These are phyloP conservation scores for Trametes cingulata DNA, from an alignment of 768 basidiomycete species.

Conservation along the genomic window DNA sequence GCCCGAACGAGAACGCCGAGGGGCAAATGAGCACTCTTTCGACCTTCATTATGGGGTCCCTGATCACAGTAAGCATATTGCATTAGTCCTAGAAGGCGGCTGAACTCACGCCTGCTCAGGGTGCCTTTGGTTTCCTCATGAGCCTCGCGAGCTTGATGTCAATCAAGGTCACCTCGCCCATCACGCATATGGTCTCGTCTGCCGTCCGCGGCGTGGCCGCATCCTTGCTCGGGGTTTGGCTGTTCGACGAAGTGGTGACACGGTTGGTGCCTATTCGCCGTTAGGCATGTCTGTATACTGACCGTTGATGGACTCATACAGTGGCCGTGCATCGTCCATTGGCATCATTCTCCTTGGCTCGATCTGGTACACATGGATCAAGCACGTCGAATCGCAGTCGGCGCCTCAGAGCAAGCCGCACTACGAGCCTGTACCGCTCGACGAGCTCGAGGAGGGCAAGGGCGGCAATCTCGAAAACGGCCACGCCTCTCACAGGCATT, in stretches of 20 bases:
- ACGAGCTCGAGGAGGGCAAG: slow-evolving; percentile 60
- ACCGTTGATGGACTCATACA: slow-evolving; percentile 33
- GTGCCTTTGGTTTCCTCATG: slow-evolving; percentile 89
- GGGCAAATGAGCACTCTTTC: slow-evolving; percentile 48
- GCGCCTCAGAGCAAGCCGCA: slow-evolving; percentile 33
- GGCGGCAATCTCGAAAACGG: background rate
- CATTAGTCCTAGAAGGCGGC: background rate
- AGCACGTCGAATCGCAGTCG: slow-evolving; percentile 65
- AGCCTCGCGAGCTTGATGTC: slow-evolving; percentile 90
- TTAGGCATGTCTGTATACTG: background rate
- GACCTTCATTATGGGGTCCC: slow-evolving; percentile 78
- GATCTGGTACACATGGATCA: slow-evolving; percentile 85
- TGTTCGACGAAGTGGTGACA: slow-evolving; percentile 82
- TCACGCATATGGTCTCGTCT: slow-evolving; percentile 96
- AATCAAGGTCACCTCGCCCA: slow-evolving; percentile 96
- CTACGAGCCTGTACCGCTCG: slow-evolving; percentile 66
- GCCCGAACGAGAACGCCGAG: slow-evolving; percentile 37
- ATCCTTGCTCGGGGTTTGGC: slow-evolving; percentile 78
- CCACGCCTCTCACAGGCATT: slow-evolving; percentile 4
- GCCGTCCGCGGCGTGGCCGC: slow-evolving; percentile 93
- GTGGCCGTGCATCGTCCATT: slow-evolving; percentile 82
- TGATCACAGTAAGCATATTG: slow-evolving; percentile 61
- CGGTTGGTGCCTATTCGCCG: slow-evolving; percentile 47
- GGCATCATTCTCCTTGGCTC: slow-evolving; percentile 81
- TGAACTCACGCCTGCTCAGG: slow-evolving; percentile 44